A percentile compares a stretch with the other conserved stretches of the same genome.
Evolutionary conservation across 129 eudicot genomes (phyloP).

Genomic region (Ambrosia trifida): DNA sequence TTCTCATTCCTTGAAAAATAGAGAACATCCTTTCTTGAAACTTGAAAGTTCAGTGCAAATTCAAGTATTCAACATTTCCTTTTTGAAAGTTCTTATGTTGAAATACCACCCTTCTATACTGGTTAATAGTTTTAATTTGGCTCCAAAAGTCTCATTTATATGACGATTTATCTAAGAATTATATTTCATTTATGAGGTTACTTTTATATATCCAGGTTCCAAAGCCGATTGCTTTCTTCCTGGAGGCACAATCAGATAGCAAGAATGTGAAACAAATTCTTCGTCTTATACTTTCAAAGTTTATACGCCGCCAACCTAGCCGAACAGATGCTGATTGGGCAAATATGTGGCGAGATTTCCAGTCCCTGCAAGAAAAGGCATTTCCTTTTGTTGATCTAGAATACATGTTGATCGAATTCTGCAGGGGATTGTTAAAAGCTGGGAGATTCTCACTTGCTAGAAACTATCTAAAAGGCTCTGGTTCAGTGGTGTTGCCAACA

Average conservation of each 20-base stretch:
- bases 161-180: background rate
- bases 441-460: slow-evolving; percentile 94
- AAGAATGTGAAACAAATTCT: slow-evolving; percentile 93
- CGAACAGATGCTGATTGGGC: slow-evolving; percentile 92
- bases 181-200: slow-evolving; percentile 11
- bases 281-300: slow-evolving; percentile 90
- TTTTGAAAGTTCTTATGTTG: slow-evolving; percentile 8
- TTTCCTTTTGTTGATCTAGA: slow-evolving; percentile 87
- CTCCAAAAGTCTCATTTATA: background rate
- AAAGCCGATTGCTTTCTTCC: slow-evolving; percentile 74
- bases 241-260: slow-evolving; percentile 67
- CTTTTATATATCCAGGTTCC: slow-evolving; percentile 67
- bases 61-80: background rate
- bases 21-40: background rate
- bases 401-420: slow-evolving; percentile 81
- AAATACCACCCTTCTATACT: slow-evolving; percentile 3
- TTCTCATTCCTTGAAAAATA: slow-evolving; percentile 22
- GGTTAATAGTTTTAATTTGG: slow-evolving; percentile 2
- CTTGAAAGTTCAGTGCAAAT: slow-evolving; percentile 8
- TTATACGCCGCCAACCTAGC: slow-evolving; percentile 72
- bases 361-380: slow-evolving; percentile 81
- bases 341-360: slow-evolving; percentile 90
- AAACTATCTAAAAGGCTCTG: slow-evolving; percentile 76
- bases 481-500: slow-evolving; percentile 68
- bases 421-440: slow-evolving; percentile 95